Conservation (phyloP, 2,329 filamentous ascomycete species). For the Penicillium sp. region DNA sequence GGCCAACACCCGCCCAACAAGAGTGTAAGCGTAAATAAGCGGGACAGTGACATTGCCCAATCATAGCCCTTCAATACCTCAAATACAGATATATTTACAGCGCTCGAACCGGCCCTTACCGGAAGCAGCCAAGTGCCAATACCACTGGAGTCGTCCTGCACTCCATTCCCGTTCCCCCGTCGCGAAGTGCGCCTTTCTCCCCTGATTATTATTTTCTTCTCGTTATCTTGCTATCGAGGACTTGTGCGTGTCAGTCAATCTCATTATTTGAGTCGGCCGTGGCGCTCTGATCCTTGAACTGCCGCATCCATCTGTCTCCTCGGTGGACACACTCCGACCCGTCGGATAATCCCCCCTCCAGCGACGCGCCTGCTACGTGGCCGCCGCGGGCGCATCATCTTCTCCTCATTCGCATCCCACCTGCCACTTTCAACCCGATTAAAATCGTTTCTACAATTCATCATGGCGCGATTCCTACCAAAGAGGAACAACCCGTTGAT, state of each 20-base stretch:
- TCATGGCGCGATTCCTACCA: slow-evolving; percentile 48
- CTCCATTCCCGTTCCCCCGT: slow-evolving; percentile 11
- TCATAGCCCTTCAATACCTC: rapidly evolving
- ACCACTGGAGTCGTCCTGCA: slow-evolving; percentile 1
- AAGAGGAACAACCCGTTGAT: slow-evolving; percentile 50
- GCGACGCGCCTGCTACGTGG: slow-evolving; percentile 50
- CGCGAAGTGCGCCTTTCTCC: slow-evolving; percentile 23
- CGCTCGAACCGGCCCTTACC: slow-evolving; percentile 22
- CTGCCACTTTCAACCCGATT: slow-evolving; percentile 7
- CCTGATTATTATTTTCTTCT: slow-evolving; percentile 21
- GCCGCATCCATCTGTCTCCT: slow-evolving; percentile 2
- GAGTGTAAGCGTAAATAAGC: slow-evolving; percentile 5
- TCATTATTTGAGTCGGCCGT: slow-evolving; percentile 1
- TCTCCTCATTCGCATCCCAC: slow-evolving; percentile 17
- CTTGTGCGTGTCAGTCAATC: slow-evolving; percentile 8
- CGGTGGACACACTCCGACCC: slow-evolving; percentile 25
- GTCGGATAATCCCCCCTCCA: slow-evolving; percentile 6
- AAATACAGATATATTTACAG: slow-evolving; percentile 9
- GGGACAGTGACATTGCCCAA: slow-evolving; percentile 14
- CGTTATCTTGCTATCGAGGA: slow-evolving; percentile 9
- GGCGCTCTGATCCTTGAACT: slow-evolving; percentile 2
- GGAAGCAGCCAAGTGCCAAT: slow-evolving; percentile 24
- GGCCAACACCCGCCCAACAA: slow-evolving; percentile 18
- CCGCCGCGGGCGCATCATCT: slow-evolving; percentile 37
- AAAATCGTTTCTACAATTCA: slow-evolving; percentile 16